Evolutionary conservation across 148 eudicot genomes (phyloP).

Genomic region (Polygonum aviculare): DNA sequence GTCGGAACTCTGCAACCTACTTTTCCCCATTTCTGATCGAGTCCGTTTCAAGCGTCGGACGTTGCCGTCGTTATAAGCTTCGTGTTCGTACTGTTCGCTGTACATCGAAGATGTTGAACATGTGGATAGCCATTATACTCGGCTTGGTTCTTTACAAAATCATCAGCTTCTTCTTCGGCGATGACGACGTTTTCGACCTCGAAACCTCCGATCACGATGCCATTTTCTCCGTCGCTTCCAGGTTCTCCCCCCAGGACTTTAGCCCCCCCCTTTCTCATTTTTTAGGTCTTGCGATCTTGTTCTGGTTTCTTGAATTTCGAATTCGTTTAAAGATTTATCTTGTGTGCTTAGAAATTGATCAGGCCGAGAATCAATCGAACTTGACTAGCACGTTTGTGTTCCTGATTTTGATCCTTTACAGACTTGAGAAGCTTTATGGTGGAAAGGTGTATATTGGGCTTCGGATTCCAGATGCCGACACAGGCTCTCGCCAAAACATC

Average conservation of each 20-base stretch:
- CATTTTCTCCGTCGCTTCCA: slow-evolving; percentile 60
- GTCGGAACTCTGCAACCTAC: not conserved
- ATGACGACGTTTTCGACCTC: slow-evolving; percentile 33
- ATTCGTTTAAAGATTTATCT: not conserved
- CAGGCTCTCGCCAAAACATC: slow-evolving; percentile 46
- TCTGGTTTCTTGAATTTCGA: not conserved
- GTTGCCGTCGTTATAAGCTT: not conserved
- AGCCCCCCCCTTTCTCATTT: not conserved
- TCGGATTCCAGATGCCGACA: slow-evolving; percentile 75
- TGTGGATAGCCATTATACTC: slow-evolving; percentile 62
- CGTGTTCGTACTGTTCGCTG: not conserved
- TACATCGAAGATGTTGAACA: slow-evolving; percentile 5
- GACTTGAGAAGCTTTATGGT: slow-evolving; percentile 65
- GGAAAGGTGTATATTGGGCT: slow-evolving; percentile 72
- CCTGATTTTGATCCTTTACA: slow-evolving; percentile 9
- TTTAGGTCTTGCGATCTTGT: not conserved
- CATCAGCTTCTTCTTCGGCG: slow-evolving; percentile 38
- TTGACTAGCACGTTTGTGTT: not conserved
- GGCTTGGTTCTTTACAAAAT: slow-evolving; percentile 46
- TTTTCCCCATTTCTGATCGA: not conserved
- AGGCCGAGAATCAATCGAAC: not conserved
- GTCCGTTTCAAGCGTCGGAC: not conserved
- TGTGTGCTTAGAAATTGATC: not conserved
- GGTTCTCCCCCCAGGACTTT: slow-evolving; percentile 22
- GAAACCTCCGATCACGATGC: slow-evolving; percentile 48